Percentiles rank a stretch among this genome's conserved stretches.
Evolutionary conservation across 768 basidiomycete genomes (phyloP).

Genomic region (Suillus brevipes): DNA sequence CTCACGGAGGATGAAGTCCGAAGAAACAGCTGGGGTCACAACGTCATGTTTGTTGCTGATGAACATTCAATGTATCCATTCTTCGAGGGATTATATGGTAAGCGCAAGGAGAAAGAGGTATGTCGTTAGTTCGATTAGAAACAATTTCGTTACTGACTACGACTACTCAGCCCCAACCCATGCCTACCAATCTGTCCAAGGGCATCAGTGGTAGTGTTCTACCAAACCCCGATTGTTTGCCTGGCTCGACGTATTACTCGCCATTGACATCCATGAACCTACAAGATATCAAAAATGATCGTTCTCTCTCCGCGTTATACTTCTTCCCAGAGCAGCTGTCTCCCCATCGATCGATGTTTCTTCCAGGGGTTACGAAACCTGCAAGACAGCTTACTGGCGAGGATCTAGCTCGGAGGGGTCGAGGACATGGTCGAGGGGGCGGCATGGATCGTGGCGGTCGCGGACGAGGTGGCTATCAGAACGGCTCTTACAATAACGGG

Average conservation of each 20-base stretch:
- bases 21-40: constrained; percentile 83
- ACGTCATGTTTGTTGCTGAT: constrained; percentile 80
- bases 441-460: constrained; percentile 37
- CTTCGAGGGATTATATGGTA: constrained; percentile 87
- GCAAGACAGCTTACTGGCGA: constrained; percentile 59
- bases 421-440: constrained; percentile 49
- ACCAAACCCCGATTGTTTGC: constrained; percentile 86
- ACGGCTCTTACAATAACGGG: constrained; percentile 16
- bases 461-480: constrained; percentile 34
- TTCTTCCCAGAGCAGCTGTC: constrained; percentile 85
- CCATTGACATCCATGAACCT: constrained; percentile 62
- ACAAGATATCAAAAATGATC: constrained; percentile 84
- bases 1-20: constrained; percentile 80
- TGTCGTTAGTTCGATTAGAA: constrained; percentile 22
- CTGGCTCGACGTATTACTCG: constrained; percentile 85
- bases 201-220: constrained; percentile 81
- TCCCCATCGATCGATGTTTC: constrained; percentile 81
- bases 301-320: constrained; percentile 83
- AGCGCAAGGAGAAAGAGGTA: constrained; percentile 78
- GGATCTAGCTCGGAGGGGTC: constrained; percentile 63
- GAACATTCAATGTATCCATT: constrained; percentile 85
- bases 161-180: constrained; percentile 60
- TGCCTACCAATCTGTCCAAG: constrained; percentile 68
- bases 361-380: constrained; percentile 68
- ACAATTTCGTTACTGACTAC: constrained; percentile 10